Base-by-base conservation (phyloP, 2,329 filamentous ascomycete genomes). In the Tolypocladium album region DNA sequence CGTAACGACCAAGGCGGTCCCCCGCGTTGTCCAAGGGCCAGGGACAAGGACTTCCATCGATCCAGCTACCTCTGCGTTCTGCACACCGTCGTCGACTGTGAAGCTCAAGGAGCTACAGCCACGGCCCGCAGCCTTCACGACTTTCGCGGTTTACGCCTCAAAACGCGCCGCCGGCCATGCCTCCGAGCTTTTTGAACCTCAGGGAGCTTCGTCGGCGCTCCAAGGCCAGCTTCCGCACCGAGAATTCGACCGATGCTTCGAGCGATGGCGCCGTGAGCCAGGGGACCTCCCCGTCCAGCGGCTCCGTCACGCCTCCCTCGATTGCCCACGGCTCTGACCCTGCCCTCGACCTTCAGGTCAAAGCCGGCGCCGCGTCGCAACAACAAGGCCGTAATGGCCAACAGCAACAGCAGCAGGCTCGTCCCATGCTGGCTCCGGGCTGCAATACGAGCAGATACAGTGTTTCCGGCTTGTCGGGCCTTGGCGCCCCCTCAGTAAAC, bases 201-300 rank as follows among this genome's bases (percentile, higher is more conserved):
- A 90, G 85, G 74, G 86, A 88, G 69, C 76, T 96, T 60, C 88
- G 90, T 67, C 85, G 90, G 67, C 87, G 88, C 67, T 94, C 89
- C 60, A 87, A 81, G 72, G 83, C 86, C 62, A 92, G 86, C 78
- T 88, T 92, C 75, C 85, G 82, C 61, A 86, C 84, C 56, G 82
- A 83, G 47, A 80, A 79, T 62, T 84, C 85, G 47, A 84, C 81
- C 56, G 84, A 88, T 67, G 81, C 80, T 11, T 84, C 82, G 55
- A 86, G 83, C 71, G 84, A 85, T 69, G 82, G 80, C 63, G 79
- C 78, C 66, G 74, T 74, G 47, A 82, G 79, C 68, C 80, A 83
- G 66, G 82, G 80, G 66, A 85, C 83, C 39, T 80, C 84, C 58
- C 82, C 83, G 43, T 85, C 84, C 15, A 88, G 82, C 70, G 90